Evolutionary conservation across 257 asterid species (phyloP).

Genomic region (Solanum dulcamara): DNA sequence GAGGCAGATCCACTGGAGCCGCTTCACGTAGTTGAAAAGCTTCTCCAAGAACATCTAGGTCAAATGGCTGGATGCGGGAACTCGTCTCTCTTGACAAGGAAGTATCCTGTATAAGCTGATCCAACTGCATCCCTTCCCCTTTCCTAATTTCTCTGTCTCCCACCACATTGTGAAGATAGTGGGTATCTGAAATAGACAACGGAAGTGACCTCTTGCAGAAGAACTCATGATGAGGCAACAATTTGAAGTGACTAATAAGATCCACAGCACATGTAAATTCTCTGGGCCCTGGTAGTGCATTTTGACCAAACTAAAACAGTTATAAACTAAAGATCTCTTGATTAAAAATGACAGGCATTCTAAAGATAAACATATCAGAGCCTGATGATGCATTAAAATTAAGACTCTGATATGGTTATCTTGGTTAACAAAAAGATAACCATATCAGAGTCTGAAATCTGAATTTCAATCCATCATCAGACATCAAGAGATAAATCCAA

Average conservation of each 20-base stretch:
- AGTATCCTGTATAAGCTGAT: slow-evolving; percentile 62
- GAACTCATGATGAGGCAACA: slow-evolving; percentile 78
- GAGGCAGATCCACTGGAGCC: slow-evolving; percentile 59
- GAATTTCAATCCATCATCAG: background rate
- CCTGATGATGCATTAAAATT: background rate
- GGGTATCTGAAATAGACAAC: slow-evolving; percentile 67
- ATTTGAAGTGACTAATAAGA: slow-evolving; percentile 72
- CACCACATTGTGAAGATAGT: slow-evolving; percentile 85
- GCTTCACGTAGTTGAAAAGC: slow-evolving; percentile 86
- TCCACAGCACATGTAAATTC: slow-evolving; percentile 94
- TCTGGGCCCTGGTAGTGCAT: slow-evolving; percentile 57
- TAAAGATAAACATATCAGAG: background rate
- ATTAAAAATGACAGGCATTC: background rate
- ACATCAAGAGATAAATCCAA: background rate
- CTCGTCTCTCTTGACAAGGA: slow-evolving; percentile 51
- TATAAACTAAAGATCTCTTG: background rate
- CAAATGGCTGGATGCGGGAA: slow-evolving; percentile 70
- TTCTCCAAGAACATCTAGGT: slow-evolving; percentile 57
- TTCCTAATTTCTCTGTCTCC: slow-evolving; percentile 92
- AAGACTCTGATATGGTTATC: background rate
- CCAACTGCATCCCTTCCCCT: slow-evolving; percentile 95
- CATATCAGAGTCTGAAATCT: background rate
- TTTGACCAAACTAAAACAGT: slow-evolving; percentile 8
- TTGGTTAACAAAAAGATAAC: background rate
- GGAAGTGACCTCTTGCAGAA: slow-evolving; percentile 98